Percentiles rank a stretch among this genome's conserved stretches.
phyloP scores from a whole-genome alignment of 2,329 filamentous ascomycete genomes.

The Aspergillus versicolor region DNA sequence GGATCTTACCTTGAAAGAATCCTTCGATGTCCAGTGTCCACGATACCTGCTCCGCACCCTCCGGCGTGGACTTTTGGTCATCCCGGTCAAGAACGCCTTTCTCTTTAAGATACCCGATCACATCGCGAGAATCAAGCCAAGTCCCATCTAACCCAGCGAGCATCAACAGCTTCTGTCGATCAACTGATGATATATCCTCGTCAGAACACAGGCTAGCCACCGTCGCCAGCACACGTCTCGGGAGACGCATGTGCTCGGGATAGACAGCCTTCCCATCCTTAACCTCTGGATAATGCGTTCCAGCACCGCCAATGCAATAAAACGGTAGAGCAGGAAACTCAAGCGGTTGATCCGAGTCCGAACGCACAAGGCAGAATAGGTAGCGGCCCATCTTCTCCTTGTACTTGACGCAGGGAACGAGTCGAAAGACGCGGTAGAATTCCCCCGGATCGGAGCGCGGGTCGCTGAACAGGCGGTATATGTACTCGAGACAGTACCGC shows the following conservation, averaged over 20 bases:
- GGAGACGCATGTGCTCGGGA: slow-evolving; percentile 26
- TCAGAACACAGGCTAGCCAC: background rate
- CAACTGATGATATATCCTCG: background rate
- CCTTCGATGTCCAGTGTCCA: slow-evolving; percentile 4
- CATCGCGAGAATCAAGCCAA: slow-evolving; percentile 24
- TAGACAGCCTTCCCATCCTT: slow-evolving; percentile 34
- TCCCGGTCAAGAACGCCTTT: slow-evolving; percentile 3
- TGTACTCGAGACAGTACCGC: slow-evolving; percentile 63
- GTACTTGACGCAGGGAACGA: slow-evolving; percentile 61
- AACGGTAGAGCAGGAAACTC: slow-evolving; percentile 62
- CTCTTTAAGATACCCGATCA: slow-evolving; percentile 20
- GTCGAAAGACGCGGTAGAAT: slow-evolving; percentile 64
- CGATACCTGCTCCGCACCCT: background rate
- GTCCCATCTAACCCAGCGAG: slow-evolving; percentile 18
- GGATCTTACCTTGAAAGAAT: slow-evolving; percentile 10
- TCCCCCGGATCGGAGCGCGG: slow-evolving; percentile 47
- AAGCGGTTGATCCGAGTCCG: slow-evolving; percentile 50
- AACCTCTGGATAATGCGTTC: slow-evolving; percentile 60
- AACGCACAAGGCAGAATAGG: slow-evolving; percentile 40
- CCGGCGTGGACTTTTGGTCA: background rate
- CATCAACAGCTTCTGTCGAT: slow-evolving; percentile 8
- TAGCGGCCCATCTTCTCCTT: slow-evolving; percentile 39
- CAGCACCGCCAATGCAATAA: slow-evolving; percentile 65
- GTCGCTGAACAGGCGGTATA: slow-evolving; percentile 55
- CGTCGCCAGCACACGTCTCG: slow-evolving; percentile 16